Base-by-base conservation (phyloP, 2,329 filamentous ascomycete species). In the Ascochyta lentis region DNA sequence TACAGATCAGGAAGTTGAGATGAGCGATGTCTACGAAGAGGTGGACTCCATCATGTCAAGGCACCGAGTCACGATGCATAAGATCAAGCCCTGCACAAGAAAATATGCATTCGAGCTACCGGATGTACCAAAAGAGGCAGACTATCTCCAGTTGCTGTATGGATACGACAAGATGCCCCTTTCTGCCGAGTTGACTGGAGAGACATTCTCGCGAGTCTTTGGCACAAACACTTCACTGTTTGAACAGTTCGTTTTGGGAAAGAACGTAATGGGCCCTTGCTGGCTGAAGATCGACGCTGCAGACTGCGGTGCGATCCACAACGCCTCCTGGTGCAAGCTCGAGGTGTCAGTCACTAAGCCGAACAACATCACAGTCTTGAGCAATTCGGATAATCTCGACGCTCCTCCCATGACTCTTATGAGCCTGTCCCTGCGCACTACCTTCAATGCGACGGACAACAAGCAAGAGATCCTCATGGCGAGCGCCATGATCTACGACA, bases 251-350 rank as follows among this genome's bases (percentile, higher is more conserved):
- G 95, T 99, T 19, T 83, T 99, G 5, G 97, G 93, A 90, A 98
- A 97, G 79, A 96, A 96, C 71, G 91, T 99, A 66, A 99, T 97
- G 94, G 95, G 95, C 1, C 95, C 95, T 27, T 98, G 95, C 75
- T 99, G 95, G 95, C 84, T 99, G 41, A 93, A 89, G 71, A 95
- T 99, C 51, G 85, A 92, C 63, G 89, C 90, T 63, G 90, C 90
- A 27, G 88, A 97, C 73, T 97, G 96, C 72, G 84, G 84, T 16
- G 82, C 89, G 6, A 83, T 98, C 64, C 94, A 92, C 76, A 97
- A 97, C 67, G 90, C 92, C 10, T 99, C 95, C 0, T 95, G 96
- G 85, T 97, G 95, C 82, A 98, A 97, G 77, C 86, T 99, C 10
- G 95, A 99, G 76, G 87, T 96, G 44, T 84, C 90, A 66, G 89